Evolutionary conservation across 192 early-diverging fungal species (phyloP).

Genomic region (Rhizoclosmatium sp.): DNA sequence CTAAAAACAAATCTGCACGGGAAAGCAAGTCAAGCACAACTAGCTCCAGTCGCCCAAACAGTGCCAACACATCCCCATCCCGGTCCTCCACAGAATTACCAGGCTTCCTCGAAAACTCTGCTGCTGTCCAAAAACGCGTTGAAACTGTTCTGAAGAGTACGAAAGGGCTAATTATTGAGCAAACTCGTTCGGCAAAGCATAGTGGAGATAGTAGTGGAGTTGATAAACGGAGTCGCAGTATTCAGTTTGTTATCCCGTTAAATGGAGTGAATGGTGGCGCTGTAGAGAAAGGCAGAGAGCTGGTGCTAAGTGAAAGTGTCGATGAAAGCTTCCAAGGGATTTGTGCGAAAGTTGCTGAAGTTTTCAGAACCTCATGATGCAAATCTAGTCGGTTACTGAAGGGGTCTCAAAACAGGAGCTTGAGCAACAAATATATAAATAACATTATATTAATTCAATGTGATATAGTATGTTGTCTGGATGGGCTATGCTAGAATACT

Average conservation of each 20-base stretch:
- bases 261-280: background rate
- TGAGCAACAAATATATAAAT: no score
- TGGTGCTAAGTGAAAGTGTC: background rate
- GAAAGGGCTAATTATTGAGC: slow-evolving; percentile 47
- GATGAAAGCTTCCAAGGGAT: slow-evolving; percentile 34
- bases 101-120: background rate
- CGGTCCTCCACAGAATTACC: background rate
- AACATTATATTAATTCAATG: no score
- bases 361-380: slow-evolving; percentile 39
- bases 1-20: background rate
- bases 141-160: slow-evolving; percentile 49
- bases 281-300: background rate
- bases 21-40: background rate
- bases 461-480: no score
- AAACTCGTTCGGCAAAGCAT: slow-evolving; percentile 35
- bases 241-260: slow-evolving; percentile 39
- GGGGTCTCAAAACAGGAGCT: no score
- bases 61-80: background rate
- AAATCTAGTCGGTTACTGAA: no score
- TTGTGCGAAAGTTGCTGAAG: slow-evolving; percentile 35
- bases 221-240: slow-evolving; percentile 22
- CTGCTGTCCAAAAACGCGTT: slow-evolving; percentile 14
- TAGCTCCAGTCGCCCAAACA: background rate
- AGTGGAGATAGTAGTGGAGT: slow-evolving; percentile 35
- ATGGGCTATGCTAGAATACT: no score